A percentile compares a stretch with the other conserved stretches of the same genome.
phyloP scores from a whole-genome alignment of 139 green algal genomes.

The Chlamydomonas sp. region DNA sequence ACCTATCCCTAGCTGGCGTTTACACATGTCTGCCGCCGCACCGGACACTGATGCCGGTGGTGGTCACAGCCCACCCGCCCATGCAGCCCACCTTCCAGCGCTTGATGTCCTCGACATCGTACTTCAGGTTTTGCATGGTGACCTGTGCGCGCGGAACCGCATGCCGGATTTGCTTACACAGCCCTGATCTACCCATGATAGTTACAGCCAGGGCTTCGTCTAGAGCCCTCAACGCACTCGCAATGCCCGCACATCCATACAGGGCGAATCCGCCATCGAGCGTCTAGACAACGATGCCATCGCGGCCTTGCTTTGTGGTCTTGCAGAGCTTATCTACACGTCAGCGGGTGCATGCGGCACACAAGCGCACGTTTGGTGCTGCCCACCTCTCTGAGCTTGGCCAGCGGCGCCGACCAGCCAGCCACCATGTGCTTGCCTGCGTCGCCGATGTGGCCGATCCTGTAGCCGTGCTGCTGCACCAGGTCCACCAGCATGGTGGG shows the following conservation, averaged over 20 bases:
- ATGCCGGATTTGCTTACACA: not conserved
- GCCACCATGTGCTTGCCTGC: slow-evolving; percentile 16
- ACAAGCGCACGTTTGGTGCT: no score
- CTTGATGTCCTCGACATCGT: slow-evolving; percentile 65
- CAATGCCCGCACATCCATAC: not conserved
- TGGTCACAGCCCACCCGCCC: not conserved
- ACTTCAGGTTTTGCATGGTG: slow-evolving; percentile 57
- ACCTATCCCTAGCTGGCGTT: no score
- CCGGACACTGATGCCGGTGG: no score
- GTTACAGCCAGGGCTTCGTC: no score
- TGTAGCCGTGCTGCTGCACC: slow-evolving; percentile 44
- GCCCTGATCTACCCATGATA: not conserved
- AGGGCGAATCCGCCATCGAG: not conserved
- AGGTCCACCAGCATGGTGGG: slow-evolving; percentile 60
- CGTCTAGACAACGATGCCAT: not conserved
- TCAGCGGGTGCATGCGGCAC: not conserved
- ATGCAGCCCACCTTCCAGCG: slow-evolving; percentile 30
- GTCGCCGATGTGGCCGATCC: slow-evolving; percentile 62
- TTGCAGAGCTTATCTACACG: no score
- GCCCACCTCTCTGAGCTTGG: slow-evolving; percentile 7
- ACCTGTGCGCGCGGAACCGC: slow-evolving; percentile 38
- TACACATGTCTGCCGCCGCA: no score
- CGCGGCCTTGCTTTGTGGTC: no score
- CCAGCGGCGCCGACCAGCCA: not conserved
- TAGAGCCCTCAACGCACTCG: no score